phyloP scores from a whole-genome alignment of 305 asterid species.

The Solanum hybrid region DNA sequence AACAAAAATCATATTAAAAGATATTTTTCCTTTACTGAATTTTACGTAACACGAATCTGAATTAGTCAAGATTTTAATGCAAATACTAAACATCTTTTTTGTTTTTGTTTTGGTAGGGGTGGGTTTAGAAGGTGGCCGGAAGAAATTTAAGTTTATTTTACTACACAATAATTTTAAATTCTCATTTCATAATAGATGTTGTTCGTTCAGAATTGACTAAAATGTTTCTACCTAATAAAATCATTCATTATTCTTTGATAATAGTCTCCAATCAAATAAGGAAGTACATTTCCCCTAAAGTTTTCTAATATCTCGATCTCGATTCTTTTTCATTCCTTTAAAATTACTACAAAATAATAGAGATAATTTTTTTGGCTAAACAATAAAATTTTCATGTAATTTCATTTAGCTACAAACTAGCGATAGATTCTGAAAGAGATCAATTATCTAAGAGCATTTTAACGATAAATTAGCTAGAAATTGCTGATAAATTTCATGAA shows the following conservation, averaged over 20 bases:
- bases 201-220: not conserved
- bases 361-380: not conserved
- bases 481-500: not conserved
- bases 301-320: not conserved
- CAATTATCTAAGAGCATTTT: not conserved
- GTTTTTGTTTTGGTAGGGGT: not conserved
- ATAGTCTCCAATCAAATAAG: not conserved
- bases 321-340: not conserved
- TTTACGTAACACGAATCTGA: not conserved
- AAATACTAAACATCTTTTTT: not conserved
- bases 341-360: not conserved
- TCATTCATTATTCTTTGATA: not conserved
- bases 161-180: not conserved
- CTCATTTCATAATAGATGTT: not conserved
- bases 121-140: not conserved
- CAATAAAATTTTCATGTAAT: not conserved
- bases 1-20: not conserved
- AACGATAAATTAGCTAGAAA: not conserved
- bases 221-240: not conserved
- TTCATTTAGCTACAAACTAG: not conserved
- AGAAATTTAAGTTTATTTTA: not conserved
- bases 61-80: not conserved
- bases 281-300: not conserved
- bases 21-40: not conserved
- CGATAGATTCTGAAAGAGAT: not conserved